Base-by-base conservation (phyloP, 176 grass and related monocot genomes). In the Bothriochloa decipiens region DNA sequence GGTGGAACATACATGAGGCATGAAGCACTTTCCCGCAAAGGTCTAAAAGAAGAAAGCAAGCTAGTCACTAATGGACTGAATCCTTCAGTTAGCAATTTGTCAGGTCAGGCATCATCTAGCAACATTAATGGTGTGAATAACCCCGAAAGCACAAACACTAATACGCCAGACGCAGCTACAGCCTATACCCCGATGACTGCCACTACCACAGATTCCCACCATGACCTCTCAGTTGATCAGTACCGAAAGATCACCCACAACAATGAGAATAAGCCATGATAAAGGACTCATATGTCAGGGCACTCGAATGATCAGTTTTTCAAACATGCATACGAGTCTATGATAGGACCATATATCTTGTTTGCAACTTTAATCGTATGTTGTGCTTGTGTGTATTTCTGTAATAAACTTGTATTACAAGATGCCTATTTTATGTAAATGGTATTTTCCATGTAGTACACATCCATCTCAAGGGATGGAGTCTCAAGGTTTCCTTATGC, bases 171-270 rank as follows among this genome's bases (percentile, higher is more conserved):
- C 14, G 17, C 26, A 36, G 50, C 4, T 17, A 11, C 50, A 61
- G 55, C 76, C 14, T 37, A 65, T 11, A 86, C 68, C 53, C 50
- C 68, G 0, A 80, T 9, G 41, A 65, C 52, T 39, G 14, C 72
- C 0, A 82, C 83, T 15, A 66, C 88, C 20, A 50, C 77, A 65
- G 83, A 89, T 58, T 86, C 88, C 12, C 88, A 89, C 65, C 88
- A 77, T 77, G 83, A 72, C 7, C n/a, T 89, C 3, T 77, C 88
- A 15, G 55, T 72, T 1, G 78, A 72, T 45, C 53, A 82, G 72
- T 89, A 86, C 22, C 50, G 42, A 5, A 71, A 1, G 35, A 65
- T 65, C 20, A 68, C 43, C 11, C 13, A 16, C 42, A 69, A 81
- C 65, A 58, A 82, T 22, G 16, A 75, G 63, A 84, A 63, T 32